Percentiles rank a stretch among this genome's conserved stretches.
These are phyloP conservation scores for Bigelowiella natans DNA, from an alignment of 78 protist species.

Conservation along the genomic window DNA sequence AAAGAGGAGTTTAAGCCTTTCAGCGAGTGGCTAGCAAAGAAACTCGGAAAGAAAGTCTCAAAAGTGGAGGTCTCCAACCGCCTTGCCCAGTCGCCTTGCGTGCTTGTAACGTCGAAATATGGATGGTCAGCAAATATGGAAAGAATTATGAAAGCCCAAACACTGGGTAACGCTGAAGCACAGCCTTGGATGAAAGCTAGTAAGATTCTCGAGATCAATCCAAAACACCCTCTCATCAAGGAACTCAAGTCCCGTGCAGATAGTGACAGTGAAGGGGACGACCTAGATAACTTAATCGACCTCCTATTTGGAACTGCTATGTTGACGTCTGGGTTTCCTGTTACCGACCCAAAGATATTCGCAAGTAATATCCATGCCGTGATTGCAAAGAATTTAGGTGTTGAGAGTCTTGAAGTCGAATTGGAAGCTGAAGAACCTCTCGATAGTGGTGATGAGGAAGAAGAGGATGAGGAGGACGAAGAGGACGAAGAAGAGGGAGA, in stretches of 20 bases:
- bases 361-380: neutral
- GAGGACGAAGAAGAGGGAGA: neutral
- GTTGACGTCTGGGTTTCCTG: neutral
- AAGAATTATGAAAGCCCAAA: constrained; percentile 98
- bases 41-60: constrained; percentile 31
- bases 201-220: neutral
- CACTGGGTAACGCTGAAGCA: constrained; percentile 73
- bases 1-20: constrained; percentile 33
- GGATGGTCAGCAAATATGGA: constrained; percentile 99
- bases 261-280: neutral
- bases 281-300: neutral
- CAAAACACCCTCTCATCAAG: neutral
- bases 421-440: neutral
- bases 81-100: constrained; percentile 70
- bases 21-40: neutral
- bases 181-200: neutral
- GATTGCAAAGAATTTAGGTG: neutral
- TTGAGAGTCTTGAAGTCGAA: neutral
- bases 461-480: neutral
- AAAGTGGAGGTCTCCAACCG: constrained; percentile 34
- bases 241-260: neutral
- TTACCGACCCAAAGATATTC: neutral
- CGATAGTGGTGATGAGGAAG: neutral
- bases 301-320: neutral
- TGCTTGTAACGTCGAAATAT: constrained; percentile 86